Evolutionary conservation across 352 stramenopile species (phyloP).

Genomic region (Phytopythium mirpurense): DNA sequence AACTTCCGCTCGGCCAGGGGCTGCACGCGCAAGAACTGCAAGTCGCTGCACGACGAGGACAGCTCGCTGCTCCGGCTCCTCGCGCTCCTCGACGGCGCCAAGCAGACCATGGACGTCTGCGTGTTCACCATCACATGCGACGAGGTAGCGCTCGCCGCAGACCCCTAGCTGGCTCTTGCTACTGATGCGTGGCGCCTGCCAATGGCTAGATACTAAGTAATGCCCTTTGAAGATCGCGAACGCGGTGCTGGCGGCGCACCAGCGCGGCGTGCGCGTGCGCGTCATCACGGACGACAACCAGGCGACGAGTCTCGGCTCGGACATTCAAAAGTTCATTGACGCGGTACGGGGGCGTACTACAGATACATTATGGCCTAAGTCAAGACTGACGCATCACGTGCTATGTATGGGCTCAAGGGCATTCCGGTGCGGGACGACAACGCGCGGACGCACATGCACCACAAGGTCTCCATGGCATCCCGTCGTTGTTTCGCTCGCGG

Average conservation of each 20-base stretch:
- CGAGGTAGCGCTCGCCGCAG: slow-evolving; percentile 24
- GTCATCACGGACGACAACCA: slow-evolving; percentile 67
- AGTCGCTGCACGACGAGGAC: slow-evolving; percentile 51
- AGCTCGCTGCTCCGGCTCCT: slow-evolving; percentile 57
- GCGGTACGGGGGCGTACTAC: slow-evolving; percentile 36
- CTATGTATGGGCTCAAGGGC: slow-evolving; percentile 17
- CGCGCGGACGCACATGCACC: slow-evolving; percentile 57
- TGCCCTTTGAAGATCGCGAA: slow-evolving; percentile 72
- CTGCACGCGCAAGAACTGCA: slow-evolving; percentile 66
- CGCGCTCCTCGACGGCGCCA: slow-evolving; percentile 33
- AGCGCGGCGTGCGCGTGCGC: slow-evolving; percentile 43
- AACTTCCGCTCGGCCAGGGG: slow-evolving; percentile 35
- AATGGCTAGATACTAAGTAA: too few species aligned
- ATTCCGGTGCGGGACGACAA: slow-evolving; percentile 62
- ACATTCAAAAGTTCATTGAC: slow-evolving; percentile 74
- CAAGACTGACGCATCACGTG: neutral
- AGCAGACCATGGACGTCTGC: slow-evolving; percentile 54
- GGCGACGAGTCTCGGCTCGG: slow-evolving; percentile 47
- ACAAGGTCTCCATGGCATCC: too few species aligned
- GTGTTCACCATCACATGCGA: slow-evolving; percentile 77
- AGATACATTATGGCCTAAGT: too few species aligned
- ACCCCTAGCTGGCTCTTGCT: neutral
- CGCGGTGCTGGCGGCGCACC: slow-evolving; percentile 46
- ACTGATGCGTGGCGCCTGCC: too few species aligned
- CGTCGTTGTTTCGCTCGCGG: too few species aligned